phyloP scores from a whole-genome alignment of 208 protist species.

The Paratrypanosoma confusum region DNA sequence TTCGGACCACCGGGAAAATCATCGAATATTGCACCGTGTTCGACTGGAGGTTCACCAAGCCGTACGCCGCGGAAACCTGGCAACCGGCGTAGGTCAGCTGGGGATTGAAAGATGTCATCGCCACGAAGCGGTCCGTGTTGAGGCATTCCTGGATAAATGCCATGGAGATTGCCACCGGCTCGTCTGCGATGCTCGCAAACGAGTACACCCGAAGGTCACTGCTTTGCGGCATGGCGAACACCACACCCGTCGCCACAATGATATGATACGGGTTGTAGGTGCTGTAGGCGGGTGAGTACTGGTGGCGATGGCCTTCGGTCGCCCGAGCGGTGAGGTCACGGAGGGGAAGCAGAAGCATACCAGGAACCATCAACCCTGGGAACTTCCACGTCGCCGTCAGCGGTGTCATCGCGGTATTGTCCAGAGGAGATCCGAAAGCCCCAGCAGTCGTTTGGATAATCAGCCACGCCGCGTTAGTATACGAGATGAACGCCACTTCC shows the following conservation, averaged over 20 bases:
- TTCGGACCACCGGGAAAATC: too few species aligned
- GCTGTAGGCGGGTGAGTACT: constrained; percentile 5
- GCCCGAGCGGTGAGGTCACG: not conserved
- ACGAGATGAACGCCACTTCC: too few species aligned
- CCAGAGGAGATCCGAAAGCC: constrained; percentile 1
- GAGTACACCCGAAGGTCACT: not conserved
- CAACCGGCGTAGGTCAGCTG: constrained; percentile 7
- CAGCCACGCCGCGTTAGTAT: not conserved
- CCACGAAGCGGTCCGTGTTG: constrained; percentile 1
- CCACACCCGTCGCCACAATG: constrained; percentile 4
- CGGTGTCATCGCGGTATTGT: not conserved
- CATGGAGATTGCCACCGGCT: not conserved
- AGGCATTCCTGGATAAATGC: not conserved
- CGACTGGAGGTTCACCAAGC: too few species aligned
- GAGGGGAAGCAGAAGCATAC: constrained; percentile 4
- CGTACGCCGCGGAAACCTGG: constrained; percentile 1
- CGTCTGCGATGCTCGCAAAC: constrained; percentile 1
- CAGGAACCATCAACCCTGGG: not conserved
- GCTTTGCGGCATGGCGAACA: not conserved
- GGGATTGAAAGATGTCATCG: constrained; percentile 2
- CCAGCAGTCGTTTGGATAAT: constrained; percentile 4
- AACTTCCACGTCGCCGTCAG: not conserved
- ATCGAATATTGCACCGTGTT: too few species aligned
- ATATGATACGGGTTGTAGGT: constrained; percentile 14
- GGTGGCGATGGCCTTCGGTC: constrained; percentile 5